Base-by-base conservation (phyloP, 2,329 filamentous ascomycete species). In the Aspergillus cejpii region DNA sequence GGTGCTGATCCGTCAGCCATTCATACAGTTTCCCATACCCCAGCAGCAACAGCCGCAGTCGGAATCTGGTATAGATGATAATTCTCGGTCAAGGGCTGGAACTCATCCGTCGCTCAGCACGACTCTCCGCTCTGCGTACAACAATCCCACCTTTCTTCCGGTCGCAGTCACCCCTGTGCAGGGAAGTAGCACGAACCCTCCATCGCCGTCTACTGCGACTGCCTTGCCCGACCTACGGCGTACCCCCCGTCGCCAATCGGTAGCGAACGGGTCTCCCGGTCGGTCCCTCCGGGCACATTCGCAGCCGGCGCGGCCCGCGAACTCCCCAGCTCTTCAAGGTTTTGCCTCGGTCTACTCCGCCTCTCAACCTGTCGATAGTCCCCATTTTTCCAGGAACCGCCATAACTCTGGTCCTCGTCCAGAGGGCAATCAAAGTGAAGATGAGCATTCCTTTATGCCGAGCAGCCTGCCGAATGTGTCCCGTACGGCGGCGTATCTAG, bases 251-350 rank as follows among this genome's bases (percentile, higher is more conserved):
- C 64, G 71, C 42, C 69, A 70, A 10, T 74, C 71, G 3, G 60
- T 67, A 43, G 64, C 65, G 10, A 70, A 68, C 43, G 64, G 63
- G 6, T 68, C 69, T 15, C 64, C 70, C 3, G 65, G 65, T 26
- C 63, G 62, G 23, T 69, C 66, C 17, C 49, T 73, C 23, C 61
- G 72, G 43, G 71, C 72, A n/a, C 72, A 74, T 19, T 74, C 72
- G n/a, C 71, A 74, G 45, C 72, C 72, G 42, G 70, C 72, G n/a
- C 63, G 72, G 19, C 57, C 67, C n/a, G 52, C 71, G 14, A 64
- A 67, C 41, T 65, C 67, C 20, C 56, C 59, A 3, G 53, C 50
- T 33, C 51, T 62, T 37, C 62, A 60, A 33, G 59, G 47, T 29
- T 61, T 67, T 43, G 55, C 58, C 6, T 61, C 63, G 10, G 48